A percentile compares a stretch with the other conserved stretches of the same genome.
phyloP scores from a whole-genome alignment of 768 basidiomycete genomes.

The Pleurotus sapidus region DNA sequence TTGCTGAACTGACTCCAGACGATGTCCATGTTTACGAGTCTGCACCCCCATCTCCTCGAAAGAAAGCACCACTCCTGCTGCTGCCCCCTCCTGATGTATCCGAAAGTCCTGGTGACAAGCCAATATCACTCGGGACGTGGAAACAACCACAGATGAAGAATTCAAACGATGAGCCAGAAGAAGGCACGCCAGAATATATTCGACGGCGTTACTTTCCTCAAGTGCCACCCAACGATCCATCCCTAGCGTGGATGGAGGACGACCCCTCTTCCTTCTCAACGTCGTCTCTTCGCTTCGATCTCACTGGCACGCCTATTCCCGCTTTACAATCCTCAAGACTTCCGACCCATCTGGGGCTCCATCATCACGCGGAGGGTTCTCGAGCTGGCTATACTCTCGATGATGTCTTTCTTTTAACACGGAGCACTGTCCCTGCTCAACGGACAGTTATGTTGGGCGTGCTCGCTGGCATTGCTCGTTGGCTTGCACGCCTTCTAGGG shows the following conservation, averaged over 20 bases:
- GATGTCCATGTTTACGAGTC: slow-evolving; percentile 85
- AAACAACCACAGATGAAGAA: not conserved
- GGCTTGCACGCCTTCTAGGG: slow-evolving; percentile 11
- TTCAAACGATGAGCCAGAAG: slow-evolving; percentile 38
- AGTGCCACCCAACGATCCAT: slow-evolving; percentile 64
- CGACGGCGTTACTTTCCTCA: slow-evolving; percentile 80
- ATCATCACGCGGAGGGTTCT: slow-evolving; percentile 82
- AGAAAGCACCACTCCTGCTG: slow-evolving; percentile 43
- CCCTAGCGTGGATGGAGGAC: slow-evolving; percentile 74
- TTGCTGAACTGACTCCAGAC: slow-evolving; percentile 70
- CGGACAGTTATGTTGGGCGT: slow-evolving; percentile 79
- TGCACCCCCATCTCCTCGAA: slow-evolving; percentile 72
- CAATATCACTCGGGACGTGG: slow-evolving; percentile 7
- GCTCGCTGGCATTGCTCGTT: slow-evolving; percentile 50
- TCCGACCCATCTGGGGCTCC: slow-evolving; percentile 83
- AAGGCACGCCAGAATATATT: slow-evolving; percentile 82
- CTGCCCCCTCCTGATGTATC: slow-evolving; percentile 46
- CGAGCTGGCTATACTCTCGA: slow-evolving; percentile 88
- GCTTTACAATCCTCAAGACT: slow-evolving; percentile 47
- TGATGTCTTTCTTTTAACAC: slow-evolving; percentile 75
- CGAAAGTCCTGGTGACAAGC: slow-evolving; percentile 27
- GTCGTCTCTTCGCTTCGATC: slow-evolving; percentile 69
- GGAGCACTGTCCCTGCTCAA: slow-evolving; percentile 83
- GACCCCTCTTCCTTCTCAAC: slow-evolving; percentile 22
- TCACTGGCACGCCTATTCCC: slow-evolving; percentile 70